Evolutionary conservation across 768 basidiomycete genomes (phyloP).

Genomic region (Saitozyma podzolica): DNA sequence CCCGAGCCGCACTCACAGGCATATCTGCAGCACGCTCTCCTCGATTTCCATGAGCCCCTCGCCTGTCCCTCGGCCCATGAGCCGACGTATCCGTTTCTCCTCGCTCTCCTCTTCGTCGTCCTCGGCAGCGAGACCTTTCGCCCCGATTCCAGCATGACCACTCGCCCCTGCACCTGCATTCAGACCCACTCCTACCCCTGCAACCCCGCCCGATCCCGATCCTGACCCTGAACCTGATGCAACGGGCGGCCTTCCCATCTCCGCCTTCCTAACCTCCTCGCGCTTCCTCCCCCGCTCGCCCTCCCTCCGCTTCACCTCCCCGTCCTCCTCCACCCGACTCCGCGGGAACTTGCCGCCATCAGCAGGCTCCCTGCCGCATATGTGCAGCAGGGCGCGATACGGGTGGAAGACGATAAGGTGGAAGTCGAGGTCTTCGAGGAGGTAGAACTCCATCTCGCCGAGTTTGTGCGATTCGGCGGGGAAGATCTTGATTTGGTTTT

Average conservation of each 20-base stretch:
- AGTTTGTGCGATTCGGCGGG: conserved; percentile 84
- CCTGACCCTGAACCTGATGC: too few species aligned
- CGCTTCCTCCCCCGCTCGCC: conserved; percentile 68
- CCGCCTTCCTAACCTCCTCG: conserved; percentile 29
- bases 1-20: conserved; percentile 65
- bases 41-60: conserved; percentile 51
- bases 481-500: conserved; percentile 75
- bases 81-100: conserved; percentile 32
- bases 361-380: conserved; percentile 65
- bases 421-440: conserved; percentile 93
- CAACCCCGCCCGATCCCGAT: too few species aligned
- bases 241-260: too few species aligned
- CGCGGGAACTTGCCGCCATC: conserved; percentile 53
- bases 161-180: not conserved
- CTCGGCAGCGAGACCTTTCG: conserved; percentile 6
- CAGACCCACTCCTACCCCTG: not conserved
- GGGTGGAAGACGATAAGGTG: conserved; percentile 92
- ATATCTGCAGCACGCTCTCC: conserved; percentile 73
- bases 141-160: not conserved
- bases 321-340: conserved; percentile 33
- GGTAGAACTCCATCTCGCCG: conserved; percentile 99
- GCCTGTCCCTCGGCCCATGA: conserved; percentile 47
- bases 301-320: conserved; percentile 24
- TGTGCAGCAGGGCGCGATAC: conserved; percentile 78
- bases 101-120: conserved; percentile 31